Percentiles rank a stretch among this genome's conserved stretches.
phyloP scores from a whole-genome alignment of 176 grass and related monocot species.

The Bolboschoenus planiculmis region DNA sequence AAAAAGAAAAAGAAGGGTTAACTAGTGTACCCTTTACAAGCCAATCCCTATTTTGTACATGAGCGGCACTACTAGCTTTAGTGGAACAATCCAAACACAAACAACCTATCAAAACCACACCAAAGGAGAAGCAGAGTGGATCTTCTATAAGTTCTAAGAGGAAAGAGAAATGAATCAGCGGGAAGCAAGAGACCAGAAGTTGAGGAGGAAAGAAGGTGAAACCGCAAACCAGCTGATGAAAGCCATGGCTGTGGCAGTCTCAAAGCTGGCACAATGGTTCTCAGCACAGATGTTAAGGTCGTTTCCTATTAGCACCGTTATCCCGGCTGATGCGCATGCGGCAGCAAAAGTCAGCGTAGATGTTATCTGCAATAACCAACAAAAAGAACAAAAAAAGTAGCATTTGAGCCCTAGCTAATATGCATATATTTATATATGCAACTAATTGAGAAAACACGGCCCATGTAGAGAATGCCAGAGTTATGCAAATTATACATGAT shows the following conservation, averaged over 20 bases:
- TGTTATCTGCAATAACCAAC: conserved; percentile 53
- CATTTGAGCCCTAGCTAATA: background rate
- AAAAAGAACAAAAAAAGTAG: background rate
- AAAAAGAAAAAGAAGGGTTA: background rate
- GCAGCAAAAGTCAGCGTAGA: conserved; percentile 49
- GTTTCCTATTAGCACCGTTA: conserved; percentile 66
- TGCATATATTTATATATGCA: background rate
- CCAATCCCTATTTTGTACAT: conserved; percentile 39
- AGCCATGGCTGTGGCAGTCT: conserved; percentile 63
- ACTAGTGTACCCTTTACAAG: conserved; percentile 15
- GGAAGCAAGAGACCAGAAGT: conserved; percentile 57
- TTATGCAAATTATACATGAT: background rate
- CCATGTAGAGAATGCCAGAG: background rate
- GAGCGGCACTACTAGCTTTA: conserved; percentile 22
- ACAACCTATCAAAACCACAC: conserved; percentile 3
- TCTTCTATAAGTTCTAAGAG: conserved; percentile 14
- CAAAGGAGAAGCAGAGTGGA: background rate
- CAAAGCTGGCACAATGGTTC: conserved; percentile 69
- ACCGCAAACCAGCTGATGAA: conserved; percentile 84
- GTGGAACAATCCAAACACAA: background rate
- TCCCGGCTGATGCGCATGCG: conserved; percentile 62
- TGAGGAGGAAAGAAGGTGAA: conserved; percentile 52
- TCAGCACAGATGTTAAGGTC: conserved; percentile 60
- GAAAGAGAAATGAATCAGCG: conserved; percentile 34
- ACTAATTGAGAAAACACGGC: background rate